Evolutionary conservation across 495 filamentous ascomycete genomes (phyloP), one percentile per base, ranked within the genome.

Genomic region (Hyaloscypha variabilis): DNA sequence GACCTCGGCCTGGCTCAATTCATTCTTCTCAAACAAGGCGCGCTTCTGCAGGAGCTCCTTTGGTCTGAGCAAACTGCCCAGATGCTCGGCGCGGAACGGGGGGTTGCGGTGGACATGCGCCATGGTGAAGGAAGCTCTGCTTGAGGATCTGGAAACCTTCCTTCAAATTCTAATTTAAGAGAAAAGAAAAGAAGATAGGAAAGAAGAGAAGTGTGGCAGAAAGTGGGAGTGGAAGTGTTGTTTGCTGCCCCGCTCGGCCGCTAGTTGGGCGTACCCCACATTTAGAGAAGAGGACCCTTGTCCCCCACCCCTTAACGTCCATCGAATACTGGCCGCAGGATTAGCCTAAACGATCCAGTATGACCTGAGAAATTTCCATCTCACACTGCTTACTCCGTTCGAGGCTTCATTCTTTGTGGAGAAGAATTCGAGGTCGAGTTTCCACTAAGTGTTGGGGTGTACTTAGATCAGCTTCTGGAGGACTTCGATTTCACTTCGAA

Each of bases 51-150:
- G 68, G 19, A 70, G 58, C 17, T 67, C 64, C 25, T 70, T 67
- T 3, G 68, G 68, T n/a, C 68, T 60, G 10, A 70, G 61, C 19
- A 70, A 53, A 23, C 90, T 93, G 67, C 92, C 92, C 67, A 96
- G 79, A 72, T 94, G 91, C 81, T 94, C 92, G 53, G 91, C 92
- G 68, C 91, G 86, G 79, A 93, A 94, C n/a, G 92, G 91, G 51
- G 90, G 89, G 42, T 69, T 65, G 26, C 62, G 62, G 23, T 69
- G 55, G 25, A 64, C 36, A 28, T 55, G 49, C 19, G 57, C 24
- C 67, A 61, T 69, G 19, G 23, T 42, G 39, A 54, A 30, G 8
- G n/a, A 25, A 46, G 39, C 10, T 14, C 39, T 46, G 17, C 17
- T 46, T 1, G 17, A 8, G 11, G 14, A 17, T 19, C 3, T 46